Base-by-base conservation (phyloP, 257 asterid species). In the Scutellaria minor region DNA sequence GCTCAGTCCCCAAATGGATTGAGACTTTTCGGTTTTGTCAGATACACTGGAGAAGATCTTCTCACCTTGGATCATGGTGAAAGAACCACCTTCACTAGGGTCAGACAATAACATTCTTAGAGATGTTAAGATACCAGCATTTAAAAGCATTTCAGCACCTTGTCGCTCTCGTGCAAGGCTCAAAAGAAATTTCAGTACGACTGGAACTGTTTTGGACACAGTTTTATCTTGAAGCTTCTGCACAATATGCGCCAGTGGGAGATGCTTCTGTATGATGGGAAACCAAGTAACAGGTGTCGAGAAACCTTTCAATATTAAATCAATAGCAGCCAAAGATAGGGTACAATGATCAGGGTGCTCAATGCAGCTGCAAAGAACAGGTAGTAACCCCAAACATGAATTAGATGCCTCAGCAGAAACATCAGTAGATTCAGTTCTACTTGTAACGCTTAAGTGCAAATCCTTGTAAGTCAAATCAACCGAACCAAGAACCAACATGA, bases 1-100 rank as follows among this genome's bases (percentile, higher is more conserved):
- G 83, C 95, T 74, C 82, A 92, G 95, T 64, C 99, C 99, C 97
- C 96, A 95, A 45, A 90, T 79, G 74, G 84, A 78, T 66, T 78
- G 82, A 70, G 89, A 83, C 81, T 78, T 89, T 70, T 79, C 93
- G 56, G 70, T 81, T 63, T 71, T 77, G 73, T 86, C 89, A 20
- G 78, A 68, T 39, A 51, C 11, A 62, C 71, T 70, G 71, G 83
- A 64, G 72, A 80, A 79, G 65, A 78, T 80, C 55, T 80, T 75
- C 76, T 84, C 93, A 60, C 75, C 76, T 58, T 80, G 85, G 78
- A 83, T 77, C 66, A 73, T 79, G 22, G 86, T 74, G 71, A 74
- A 73, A 73, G 83, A 81, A 82, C 72, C 81, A 72, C 76, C 80
- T 55, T 85, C 91, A 52, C 82, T 77, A 61, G 84, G 71, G 76